Percentiles rank a stretch among this genome's conserved stretches.
Evolutionary conservation across 176 grass and related monocot genomes (phyloP).

Genomic region (Paspalum vaginatum): DNA sequence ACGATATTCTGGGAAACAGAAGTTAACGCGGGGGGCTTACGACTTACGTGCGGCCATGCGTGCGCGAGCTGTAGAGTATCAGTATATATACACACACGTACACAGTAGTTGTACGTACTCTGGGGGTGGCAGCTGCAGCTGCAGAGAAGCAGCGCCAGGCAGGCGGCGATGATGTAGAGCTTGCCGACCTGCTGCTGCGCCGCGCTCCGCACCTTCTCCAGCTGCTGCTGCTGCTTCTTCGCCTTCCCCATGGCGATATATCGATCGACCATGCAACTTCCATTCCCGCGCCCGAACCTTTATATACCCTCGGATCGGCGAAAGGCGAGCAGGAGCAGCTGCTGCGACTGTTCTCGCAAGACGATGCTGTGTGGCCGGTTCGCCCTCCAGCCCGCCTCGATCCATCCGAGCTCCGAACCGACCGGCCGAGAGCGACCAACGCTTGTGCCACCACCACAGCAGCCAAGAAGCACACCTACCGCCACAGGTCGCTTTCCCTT

Average conservation of each 20-base stretch:
- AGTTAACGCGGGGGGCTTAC: too few relatives aligned
- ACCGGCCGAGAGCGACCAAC: not conserved
- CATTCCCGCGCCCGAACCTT: not conserved
- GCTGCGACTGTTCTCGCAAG: not conserved
- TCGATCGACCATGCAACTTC: not conserved
- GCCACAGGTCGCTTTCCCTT: too few relatives aligned
- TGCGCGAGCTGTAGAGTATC: too few relatives aligned
- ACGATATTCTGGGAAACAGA: too few relatives aligned
- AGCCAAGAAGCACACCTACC: too few relatives aligned
- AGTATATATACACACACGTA: too few relatives aligned
- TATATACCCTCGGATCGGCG: not conserved
- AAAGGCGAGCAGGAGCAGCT: not conserved
- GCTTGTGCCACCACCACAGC: not conserved
- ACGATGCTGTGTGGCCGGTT: not conserved
- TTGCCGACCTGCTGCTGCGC: slow-evolving; percentile 46
- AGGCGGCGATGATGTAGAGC: slow-evolving; percentile 49
- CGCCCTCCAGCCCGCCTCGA: not conserved
- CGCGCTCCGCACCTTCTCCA: slow-evolving; percentile 33
- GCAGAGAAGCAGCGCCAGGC: slow-evolving; percentile 44
- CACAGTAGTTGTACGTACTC: not conserved
- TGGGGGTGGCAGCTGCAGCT: not conserved
- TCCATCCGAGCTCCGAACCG: not conserved
- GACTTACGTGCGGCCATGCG: too few relatives aligned
- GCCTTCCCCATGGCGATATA: not conserved
- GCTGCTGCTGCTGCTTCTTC: slow-evolving; percentile 6